These are phyloP conservation scores for Pseudogymnoascus sp. DNA, from an alignment of 2,329 filamentous ascomycete species.

Conservation along the genomic window DNA sequence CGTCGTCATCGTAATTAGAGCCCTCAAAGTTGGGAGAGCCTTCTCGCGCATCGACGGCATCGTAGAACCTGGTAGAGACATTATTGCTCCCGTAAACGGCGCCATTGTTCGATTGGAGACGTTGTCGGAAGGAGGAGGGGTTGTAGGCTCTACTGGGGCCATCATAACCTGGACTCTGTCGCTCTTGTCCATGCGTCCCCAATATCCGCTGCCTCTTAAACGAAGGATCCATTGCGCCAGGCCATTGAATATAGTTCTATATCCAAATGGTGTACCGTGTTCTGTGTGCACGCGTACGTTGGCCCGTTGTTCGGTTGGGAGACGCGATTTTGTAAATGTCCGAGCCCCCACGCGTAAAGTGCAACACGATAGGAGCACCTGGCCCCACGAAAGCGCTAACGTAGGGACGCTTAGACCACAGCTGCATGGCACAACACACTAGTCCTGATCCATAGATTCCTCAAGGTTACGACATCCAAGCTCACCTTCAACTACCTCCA, in stretches of 20 bases:
- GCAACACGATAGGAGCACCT: background rate
- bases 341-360: constrained; percentile 5
- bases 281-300: background rate
- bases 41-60: background rate
- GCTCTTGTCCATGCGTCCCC: background rate
- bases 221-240: background rate
- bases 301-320: background rate
- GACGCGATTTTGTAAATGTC: background rate
- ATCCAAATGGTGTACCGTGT: background rate
- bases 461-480: background rate
- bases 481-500: background rate
- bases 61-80: background rate
- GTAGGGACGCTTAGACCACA: no score
- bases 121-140: background rate
- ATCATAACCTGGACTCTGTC: background rate
- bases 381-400: no score
- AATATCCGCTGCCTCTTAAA: constrained; percentile 1
- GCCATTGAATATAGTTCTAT: background rate
- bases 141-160: background rate
- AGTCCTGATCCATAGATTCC: background rate
- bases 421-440: background rate
- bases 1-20: background rate
- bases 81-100: background rate
- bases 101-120: background rate
- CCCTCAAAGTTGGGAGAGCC: background rate